Evolutionary conservation across 805 yeast species (phyloP), one percentile per base, ranked within the genome.

Genomic region (Spathaspora hagerdaliae): DNA sequence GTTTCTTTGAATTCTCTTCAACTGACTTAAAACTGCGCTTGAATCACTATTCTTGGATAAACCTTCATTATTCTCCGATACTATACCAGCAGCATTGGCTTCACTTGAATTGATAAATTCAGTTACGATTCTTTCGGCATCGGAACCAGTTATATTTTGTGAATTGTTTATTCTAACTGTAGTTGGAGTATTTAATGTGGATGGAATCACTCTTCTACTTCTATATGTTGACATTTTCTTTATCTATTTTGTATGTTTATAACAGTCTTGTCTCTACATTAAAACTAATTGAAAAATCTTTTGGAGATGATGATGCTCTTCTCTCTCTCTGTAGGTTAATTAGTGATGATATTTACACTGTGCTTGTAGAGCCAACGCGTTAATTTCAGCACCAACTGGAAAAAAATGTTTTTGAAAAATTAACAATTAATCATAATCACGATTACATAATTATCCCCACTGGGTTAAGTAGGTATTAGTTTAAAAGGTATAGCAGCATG

Each of bases 1-100:
- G 51, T 85, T 88, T 65, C 96, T 77, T 59, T 84, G 92, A 36
- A 86, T 70, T 60, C 96, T 75, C 55, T 73, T 77, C 55, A 87
- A 70, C 67, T 87, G 96, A 47, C 86, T 72, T 49, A 71, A 55
- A 14, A 77, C 70, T 27, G 78, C 72, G 33, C 44, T 41, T 2
- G 39, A 15, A 14, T 46, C 47, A 8, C 24, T 40, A 56, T 65
- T 58, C 27, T 36, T 45, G 58, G 55, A 49, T 49, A 56, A 61
- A 2, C 71, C 69, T 5, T 61, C 51, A 13, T 52, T 51, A 32
- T 58, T 61, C 27, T 69, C 61, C 39, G 58, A 58, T 39, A 38
- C 42, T 39, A 56, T 54, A 34, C 59, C 55, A 14, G 59, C 51
- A 41, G 51, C 43, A 47, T 62, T 62, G 36, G 50, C 53, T 47